phyloP scores from a whole-genome alignment of 192 early-diverging fungal species.

The Linnemannia zychae region DNA sequence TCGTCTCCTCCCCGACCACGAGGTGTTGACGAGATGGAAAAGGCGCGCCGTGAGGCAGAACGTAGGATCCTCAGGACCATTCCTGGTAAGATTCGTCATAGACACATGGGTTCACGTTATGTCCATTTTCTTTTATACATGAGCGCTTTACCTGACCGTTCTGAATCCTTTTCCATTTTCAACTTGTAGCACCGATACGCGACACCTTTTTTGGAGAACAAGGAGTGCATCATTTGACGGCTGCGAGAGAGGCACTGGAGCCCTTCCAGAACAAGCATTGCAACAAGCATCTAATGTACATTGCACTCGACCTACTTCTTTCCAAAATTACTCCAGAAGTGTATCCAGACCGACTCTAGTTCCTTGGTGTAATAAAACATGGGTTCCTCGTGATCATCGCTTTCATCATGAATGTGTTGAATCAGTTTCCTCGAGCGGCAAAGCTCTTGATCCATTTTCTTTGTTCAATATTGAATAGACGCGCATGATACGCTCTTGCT shows the following conservation, averaged over 20 bases:
- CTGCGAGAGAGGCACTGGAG: constrained; percentile 54
- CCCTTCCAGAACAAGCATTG: constrained; percentile 63
- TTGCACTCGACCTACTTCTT: constrained; percentile 60
- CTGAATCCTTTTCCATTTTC: not conserved
- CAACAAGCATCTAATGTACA: constrained; percentile 66
- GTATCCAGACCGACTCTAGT: constrained; percentile 24
- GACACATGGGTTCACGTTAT: not conserved
- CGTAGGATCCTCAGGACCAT: constrained; percentile 53
- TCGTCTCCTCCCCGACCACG: constrained; percentile 57
- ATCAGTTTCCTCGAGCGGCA: too few relatives aligned
- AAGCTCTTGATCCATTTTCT: too few relatives aligned
- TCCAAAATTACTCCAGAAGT: constrained; percentile 62
- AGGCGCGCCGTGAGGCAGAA: constrained; percentile 62
- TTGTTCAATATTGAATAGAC: too few relatives aligned
- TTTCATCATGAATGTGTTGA: too few relatives aligned
- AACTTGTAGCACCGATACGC: constrained; percentile 24
- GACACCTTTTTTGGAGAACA: constrained; percentile 49
- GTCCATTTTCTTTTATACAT: not conserved
- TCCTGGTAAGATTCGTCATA: constrained; percentile 50
- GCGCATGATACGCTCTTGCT: too few relatives aligned
- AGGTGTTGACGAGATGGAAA: constrained; percentile 54
- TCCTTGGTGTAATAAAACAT: not conserved
- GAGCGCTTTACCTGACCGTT: not conserved
- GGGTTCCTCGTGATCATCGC: too few relatives aligned
- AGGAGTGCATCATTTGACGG: constrained; percentile 46